These are phyloP conservation scores for Neohortaea acidophila DNA, from an alignment of 495 filamentous ascomycete species.

Conservation along the genomic window DNA sequence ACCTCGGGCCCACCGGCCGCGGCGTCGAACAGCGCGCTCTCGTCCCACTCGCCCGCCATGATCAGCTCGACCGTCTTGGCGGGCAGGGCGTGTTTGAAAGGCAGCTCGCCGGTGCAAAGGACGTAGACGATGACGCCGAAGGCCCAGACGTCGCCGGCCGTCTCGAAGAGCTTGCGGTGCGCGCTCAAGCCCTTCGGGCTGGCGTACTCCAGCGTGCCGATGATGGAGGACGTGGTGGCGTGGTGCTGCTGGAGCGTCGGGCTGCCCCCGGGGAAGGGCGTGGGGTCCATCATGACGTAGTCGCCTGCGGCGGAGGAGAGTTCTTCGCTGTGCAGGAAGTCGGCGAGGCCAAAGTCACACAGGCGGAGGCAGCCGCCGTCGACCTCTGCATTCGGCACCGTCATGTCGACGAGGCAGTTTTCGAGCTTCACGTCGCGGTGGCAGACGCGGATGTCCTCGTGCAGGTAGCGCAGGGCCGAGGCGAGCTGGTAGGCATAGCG, in stretches of 20 bases:
- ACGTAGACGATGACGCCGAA: constrained; percentile 53
- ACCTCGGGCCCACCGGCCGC: constrained; percentile 18
- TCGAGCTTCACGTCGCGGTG: constrained; percentile 67
- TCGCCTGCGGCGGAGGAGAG: too few relatives aligned
- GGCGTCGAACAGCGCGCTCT: constrained; percentile 27
- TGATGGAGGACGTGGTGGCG: constrained; percentile 30
- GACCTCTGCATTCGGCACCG: constrained; percentile 29
- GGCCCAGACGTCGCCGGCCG: constrained; percentile 55
- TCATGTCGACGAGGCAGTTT: constrained; percentile 54
- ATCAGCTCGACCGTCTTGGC: constrained; percentile 48
- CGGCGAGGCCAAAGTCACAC: constrained; percentile 64
- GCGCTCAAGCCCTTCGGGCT: constrained; percentile 43
- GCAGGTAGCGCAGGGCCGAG: constrained; percentile 53
- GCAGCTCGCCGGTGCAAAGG: constrained; percentile 48
- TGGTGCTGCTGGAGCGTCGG: constrained; percentile 20
- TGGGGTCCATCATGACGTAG: neutral
- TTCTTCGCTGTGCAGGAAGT: constrained; percentile 46
- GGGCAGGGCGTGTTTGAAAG: constrained; percentile 48
- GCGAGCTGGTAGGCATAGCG: constrained; percentile 55
- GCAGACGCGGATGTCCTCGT: constrained; percentile 55
- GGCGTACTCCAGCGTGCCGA: constrained; percentile 54
- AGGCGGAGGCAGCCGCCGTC: constrained; percentile 48
- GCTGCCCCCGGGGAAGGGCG: neutral
- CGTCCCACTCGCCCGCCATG: constrained; percentile 44
- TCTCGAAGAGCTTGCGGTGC: constrained; percentile 31